Conservation (phyloP, 805 yeast species). For the Barnettozyma vustinii region DNA sequence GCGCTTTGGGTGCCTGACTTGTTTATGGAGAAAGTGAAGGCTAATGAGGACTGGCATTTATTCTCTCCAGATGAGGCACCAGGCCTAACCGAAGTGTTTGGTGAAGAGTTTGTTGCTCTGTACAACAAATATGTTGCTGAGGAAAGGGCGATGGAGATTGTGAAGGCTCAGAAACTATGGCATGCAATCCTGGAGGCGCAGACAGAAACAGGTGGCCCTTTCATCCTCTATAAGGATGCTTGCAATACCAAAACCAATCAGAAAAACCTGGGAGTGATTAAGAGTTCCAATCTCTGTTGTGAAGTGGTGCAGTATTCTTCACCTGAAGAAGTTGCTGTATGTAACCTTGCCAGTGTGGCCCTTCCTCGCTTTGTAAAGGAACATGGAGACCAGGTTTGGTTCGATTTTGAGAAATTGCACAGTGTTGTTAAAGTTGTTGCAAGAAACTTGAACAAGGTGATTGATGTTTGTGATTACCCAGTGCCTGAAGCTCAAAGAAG, state of each 20-base stretch:
- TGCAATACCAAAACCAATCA: slow-evolving; percentile 88
- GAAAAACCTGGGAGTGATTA: slow-evolving; percentile 86
- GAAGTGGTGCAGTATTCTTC: slow-evolving; percentile 92
- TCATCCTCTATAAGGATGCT: slow-evolving; percentile 89
- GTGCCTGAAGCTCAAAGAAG: slow-evolving; percentile 65
- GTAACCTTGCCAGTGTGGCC: slow-evolving; percentile 90
- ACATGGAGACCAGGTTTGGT: slow-evolving; percentile 38
- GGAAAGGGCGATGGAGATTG: slow-evolving; percentile 56
- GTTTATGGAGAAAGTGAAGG: slow-evolving; percentile 87
- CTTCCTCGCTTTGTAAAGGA: slow-evolving; percentile 70
- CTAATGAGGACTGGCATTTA: slow-evolving; percentile 75
- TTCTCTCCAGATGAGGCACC: slow-evolving; percentile 90
- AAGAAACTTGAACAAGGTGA: slow-evolving; percentile 71
- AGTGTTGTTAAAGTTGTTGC: slow-evolving; percentile 69
- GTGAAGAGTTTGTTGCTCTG: slow-evolving; percentile 72
- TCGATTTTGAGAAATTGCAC: slow-evolving; percentile 73
- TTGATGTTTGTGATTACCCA: slow-evolving; percentile 82
- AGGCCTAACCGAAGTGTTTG: slow-evolving; percentile 78
- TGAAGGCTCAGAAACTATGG: slow-evolving; percentile 94
- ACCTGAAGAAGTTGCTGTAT: slow-evolving; percentile 88
- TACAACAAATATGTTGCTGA: slow-evolving; percentile 70
- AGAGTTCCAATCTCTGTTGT: slow-evolving; percentile 91
- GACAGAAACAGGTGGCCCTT: slow-evolving; percentile 96
- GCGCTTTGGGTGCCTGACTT: slow-evolving; percentile 95
- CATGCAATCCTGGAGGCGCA: slow-evolving; percentile 84